phyloP scores from a whole-genome alignment of 2,329 filamentous ascomycete genomes.

The Arthrobotrys pseudoclavata region DNA sequence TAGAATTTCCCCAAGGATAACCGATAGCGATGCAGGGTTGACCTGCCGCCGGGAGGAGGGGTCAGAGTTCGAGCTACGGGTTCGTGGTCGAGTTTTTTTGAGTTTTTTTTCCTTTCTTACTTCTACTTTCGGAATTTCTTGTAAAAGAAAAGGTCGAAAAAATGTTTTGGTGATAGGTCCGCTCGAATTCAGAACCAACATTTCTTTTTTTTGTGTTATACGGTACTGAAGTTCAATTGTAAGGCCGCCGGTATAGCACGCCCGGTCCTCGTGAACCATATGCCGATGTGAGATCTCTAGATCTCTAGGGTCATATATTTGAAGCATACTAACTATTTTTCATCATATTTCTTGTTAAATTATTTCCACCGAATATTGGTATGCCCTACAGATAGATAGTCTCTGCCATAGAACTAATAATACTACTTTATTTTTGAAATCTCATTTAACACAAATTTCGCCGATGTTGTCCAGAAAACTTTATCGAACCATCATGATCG shows the following conservation, averaged over 20 bases:
- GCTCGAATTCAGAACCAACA: neutral
- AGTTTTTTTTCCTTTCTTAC: neutral
- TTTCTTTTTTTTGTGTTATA: neutral
- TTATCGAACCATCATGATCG: too few relatives aligned
- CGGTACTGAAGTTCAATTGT: neutral
- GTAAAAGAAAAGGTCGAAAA: neutral
- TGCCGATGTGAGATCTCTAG: neutral
- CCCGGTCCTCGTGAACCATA: neutral
- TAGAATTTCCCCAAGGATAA: neutral
- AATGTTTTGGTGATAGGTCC: neutral
- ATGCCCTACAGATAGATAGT: too few relatives aligned
- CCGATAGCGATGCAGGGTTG: too few relatives aligned
- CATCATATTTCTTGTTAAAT: too few relatives aligned
- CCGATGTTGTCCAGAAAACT: too few relatives aligned
- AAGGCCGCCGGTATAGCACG: too few relatives aligned
- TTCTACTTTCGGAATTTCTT: neutral
- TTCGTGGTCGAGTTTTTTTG: conserved; percentile 3
- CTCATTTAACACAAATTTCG: too few relatives aligned
- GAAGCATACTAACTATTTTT: too few relatives aligned
- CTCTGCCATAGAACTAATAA: too few relatives aligned
- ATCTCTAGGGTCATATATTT: too few relatives aligned
- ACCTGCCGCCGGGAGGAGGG: neutral
- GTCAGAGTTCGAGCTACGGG: neutral
- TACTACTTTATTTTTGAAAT: too few relatives aligned
- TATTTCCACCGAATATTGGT: too few relatives aligned